Conservation (phyloP, 2,329 filamentous ascomycete species). For the Pyricularia sp. region DNA sequence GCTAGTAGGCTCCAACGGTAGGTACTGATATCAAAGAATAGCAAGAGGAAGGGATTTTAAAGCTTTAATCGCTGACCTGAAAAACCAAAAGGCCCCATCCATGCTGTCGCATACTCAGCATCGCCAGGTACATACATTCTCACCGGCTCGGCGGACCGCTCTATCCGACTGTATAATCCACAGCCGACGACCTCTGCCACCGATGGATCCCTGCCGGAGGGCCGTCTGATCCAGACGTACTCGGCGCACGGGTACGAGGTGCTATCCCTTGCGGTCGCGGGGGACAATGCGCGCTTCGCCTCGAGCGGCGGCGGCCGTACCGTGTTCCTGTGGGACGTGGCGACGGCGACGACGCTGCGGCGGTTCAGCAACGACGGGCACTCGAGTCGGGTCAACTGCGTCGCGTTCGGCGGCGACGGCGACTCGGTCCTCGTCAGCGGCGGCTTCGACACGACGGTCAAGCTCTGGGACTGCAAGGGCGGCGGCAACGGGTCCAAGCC, state of each 20-base stretch:
- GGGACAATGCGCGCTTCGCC: conserved; percentile 76
- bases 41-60: no score
- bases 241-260: conserved; percentile 87
- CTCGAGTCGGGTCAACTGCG: conserved; percentile 64
- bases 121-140: conserved; percentile 70
- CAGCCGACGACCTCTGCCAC: conserved; percentile 30
- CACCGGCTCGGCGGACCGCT: conserved; percentile 76
- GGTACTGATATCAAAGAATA: conserved; percentile 11
- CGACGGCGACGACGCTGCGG: conserved; percentile 65
- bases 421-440: conserved; percentile 66
- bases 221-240: conserved; percentile 76
- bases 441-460: conserved; percentile 66
- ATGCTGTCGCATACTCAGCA: conserved; percentile 64
- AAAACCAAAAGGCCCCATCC: conserved; percentile 50
- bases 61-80: not conserved
- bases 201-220: conserved; percentile 26
- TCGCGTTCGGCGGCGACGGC: conserved; percentile 67
- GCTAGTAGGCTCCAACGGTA: conserved; percentile 50
- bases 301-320: conserved; percentile 83
- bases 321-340: conserved; percentile 93
- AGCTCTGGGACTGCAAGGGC: conserved; percentile 62
- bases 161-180: conserved; percentile 80
- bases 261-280: conserved; percentile 64
- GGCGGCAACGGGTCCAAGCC: conserved; percentile 40
- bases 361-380: conserved; percentile 64